Evolutionary conservation across 2,329 filamentous ascomycete genomes (phyloP).

Genomic region (Sclerotinia nivalis): DNA sequence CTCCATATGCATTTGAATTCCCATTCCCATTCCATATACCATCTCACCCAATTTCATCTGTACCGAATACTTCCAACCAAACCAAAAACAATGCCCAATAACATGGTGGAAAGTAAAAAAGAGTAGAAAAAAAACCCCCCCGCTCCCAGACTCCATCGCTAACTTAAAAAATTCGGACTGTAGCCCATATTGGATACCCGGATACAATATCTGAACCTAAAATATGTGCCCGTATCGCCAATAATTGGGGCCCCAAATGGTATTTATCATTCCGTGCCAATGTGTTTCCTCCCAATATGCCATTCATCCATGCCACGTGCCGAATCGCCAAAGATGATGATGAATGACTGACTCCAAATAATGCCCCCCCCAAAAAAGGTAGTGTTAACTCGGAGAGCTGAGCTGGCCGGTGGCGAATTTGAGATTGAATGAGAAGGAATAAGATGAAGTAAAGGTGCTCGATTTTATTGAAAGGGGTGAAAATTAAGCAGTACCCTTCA

Average conservation of each 20-base stretch:
- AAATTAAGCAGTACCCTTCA: background rate
- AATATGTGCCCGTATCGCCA: background rate
- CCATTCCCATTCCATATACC: background rate
- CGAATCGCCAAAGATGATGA: background rate
- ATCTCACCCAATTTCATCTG: background rate
- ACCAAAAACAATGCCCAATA: background rate
- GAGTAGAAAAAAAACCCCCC: background rate
- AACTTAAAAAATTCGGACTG: background rate
- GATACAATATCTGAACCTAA: background rate
- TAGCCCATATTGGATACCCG: background rate
- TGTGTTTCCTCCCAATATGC: background rate
- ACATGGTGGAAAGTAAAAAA: background rate
- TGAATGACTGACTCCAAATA: constrained; percentile 10
- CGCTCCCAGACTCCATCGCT: constrained; percentile 20
- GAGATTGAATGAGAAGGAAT: too few relatives aligned
- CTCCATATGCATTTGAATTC: background rate
- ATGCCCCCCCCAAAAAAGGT: background rate
- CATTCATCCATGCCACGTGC: constrained; percentile 12
- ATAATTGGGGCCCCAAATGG: background rate
- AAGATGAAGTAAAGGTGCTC: background rate
- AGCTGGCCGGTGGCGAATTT: background rate
- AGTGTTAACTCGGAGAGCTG: background rate
- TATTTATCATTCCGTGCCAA: background rate
- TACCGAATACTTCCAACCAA: background rate
- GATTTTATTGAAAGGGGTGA: background rate